Evolutionary conservation across 2,329 filamentous ascomycete species (phyloP), one percentile per base, ranked within the genome.

Genomic region (Gnomoniopsis smithogilvyi): DNA sequence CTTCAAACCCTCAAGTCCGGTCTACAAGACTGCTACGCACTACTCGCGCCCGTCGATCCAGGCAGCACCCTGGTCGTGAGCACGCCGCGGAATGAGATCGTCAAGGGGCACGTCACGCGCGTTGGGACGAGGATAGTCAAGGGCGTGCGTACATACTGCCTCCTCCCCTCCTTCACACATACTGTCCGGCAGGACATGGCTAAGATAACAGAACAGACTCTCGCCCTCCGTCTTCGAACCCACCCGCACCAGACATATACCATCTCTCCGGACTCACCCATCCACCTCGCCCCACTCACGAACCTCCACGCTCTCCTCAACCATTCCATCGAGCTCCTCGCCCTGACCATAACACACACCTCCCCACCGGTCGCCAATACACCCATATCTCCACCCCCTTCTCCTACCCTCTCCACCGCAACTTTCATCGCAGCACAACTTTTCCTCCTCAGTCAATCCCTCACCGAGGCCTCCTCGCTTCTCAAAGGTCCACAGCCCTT

Each of bases 41-140:
- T 98, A 24, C 85, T 99, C 33, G 89, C 92, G 8, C 92, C 94
- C 1, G 83, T 88, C 63, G 92, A 96, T 69, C 87, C 89, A 1
- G 92, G 92, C 10, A 93, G 88, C 67, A 99, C 94, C 1, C 84
- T 99, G 30, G 93, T 95, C 33, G 82, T 99, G 65, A 95, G 90
- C 62, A 96, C 93, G 15, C 83, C 89, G 58, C 85, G 93, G 58
- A 94, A 91, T 57, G 95, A 99, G 76, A 86, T 84, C 65, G 87
- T 98, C 63, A 99, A 99, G 73, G 95, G 95, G 19, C 91, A 92
- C 67, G 85, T 98, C 61, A 98, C 94, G 1, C 86, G 95, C 56
- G 86, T 96, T 38, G 95, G 95, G 43, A 91, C 91, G n/a, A 86
- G 89, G 54, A 89, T 99, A 64, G 89, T 96, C 63, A 96, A 96